Evolutionary conservation across 768 basidiomycete species (phyloP).

Genomic region (Trametopsis cervina): DNA sequence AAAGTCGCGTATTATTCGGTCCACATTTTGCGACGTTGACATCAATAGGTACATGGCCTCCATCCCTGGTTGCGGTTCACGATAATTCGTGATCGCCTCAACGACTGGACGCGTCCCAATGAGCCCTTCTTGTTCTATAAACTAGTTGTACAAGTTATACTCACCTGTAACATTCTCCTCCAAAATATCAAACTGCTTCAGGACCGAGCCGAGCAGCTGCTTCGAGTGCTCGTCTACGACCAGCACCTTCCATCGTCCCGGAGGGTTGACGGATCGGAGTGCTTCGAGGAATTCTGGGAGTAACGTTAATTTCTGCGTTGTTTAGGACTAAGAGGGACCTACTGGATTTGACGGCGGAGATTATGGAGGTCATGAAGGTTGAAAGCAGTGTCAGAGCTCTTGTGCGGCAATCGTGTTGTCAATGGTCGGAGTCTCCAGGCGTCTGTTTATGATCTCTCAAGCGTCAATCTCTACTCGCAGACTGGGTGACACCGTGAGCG

Average conservation of each 20-base stretch:
- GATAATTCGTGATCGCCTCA: conserved; percentile 78
- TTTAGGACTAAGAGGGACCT: conserved; percentile 21
- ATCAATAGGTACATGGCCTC: conserved; percentile 94
- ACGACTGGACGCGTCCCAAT: conserved; percentile 51
- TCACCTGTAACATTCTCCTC: conserved; percentile 94
- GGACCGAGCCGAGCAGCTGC: conserved; percentile 71
- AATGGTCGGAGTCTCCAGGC: no score
- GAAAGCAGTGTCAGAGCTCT: background rate
- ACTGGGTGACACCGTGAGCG: no score
- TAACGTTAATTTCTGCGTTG: conserved; percentile 33
- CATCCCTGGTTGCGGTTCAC: conserved; percentile 77
- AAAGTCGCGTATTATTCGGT: conserved; percentile 87
- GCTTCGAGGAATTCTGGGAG: conserved; percentile 76
- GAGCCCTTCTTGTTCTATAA: no score
- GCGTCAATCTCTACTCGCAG: no score
- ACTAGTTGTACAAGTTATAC: no score
- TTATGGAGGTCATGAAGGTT: conserved; percentile 36
- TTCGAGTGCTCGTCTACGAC: conserved; percentile 94
- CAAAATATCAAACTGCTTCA: conserved; percentile 91
- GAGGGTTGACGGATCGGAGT: conserved; percentile 80
- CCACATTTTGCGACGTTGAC: conserved; percentile 91
- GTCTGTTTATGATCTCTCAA: no score
- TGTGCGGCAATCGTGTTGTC: no score
- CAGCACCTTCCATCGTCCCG: conserved; percentile 92
- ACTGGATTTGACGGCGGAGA: conserved; percentile 41